Evolutionary conservation across 2,329 filamentous ascomycete genomes (phyloP).

Genomic region (Pseudofabraea citricarpa): DNA sequence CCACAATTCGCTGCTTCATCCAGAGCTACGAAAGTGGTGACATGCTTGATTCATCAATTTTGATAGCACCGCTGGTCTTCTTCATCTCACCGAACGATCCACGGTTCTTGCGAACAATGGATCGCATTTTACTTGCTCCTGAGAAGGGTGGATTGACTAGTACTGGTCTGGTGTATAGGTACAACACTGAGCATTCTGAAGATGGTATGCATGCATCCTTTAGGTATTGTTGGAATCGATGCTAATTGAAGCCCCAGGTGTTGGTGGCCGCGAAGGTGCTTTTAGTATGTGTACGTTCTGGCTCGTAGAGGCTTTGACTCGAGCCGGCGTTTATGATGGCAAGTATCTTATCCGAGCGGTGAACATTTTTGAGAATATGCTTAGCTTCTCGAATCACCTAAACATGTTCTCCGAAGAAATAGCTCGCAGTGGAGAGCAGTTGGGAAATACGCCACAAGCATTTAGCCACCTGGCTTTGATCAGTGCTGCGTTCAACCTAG

Average conservation of each 20-base stretch:
- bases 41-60: slow-evolving; percentile 67
- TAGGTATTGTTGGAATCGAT: not conserved
- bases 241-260: slow-evolving; percentile 41
- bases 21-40: slow-evolving; percentile 72
- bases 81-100: slow-evolving; percentile 76
- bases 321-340: slow-evolving; percentile 60
- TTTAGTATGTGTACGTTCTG: slow-evolving; percentile 83
- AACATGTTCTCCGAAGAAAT: slow-evolving; percentile 80
- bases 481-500: slow-evolving; percentile 72
- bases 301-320: slow-evolving; percentile 73
- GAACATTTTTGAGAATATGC: slow-evolving; percentile 72
- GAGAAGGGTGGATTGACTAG: slow-evolving; percentile 73
- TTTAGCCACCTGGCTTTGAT: slow-evolving; percentile 74
- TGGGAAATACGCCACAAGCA: slow-evolving; percentile 76
- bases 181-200: slow-evolving; percentile 63
- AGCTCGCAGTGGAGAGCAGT: slow-evolving; percentile 66
- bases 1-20: slow-evolving; percentile 62
- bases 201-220: slow-evolving; percentile 47
- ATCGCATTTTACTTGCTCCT: slow-evolving; percentile 65
- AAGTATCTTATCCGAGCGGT: slow-evolving; percentile 59
- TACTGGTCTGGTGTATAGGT: slow-evolving; percentile 71
- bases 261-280: slow-evolving; percentile 69
- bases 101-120: slow-evolving; percentile 66
- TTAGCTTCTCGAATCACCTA: slow-evolving; percentile 71
- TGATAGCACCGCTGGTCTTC: slow-evolving; percentile 75